phyloP scores from a whole-genome alignment of 805 yeast species.

The Metschnikowia continentalis region DNA sequence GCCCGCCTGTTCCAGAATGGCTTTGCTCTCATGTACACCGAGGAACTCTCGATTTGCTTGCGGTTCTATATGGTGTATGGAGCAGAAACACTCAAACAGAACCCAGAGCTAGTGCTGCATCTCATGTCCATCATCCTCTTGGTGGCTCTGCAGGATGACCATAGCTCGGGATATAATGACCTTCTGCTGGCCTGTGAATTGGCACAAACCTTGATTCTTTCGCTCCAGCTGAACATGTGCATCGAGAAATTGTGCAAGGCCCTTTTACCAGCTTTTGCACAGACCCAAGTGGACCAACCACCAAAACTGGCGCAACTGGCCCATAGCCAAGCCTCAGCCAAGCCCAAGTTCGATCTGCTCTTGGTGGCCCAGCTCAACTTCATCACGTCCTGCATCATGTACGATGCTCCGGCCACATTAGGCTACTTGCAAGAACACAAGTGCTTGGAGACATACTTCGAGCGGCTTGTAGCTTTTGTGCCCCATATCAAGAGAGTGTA shows the following conservation, averaged over 20 bases:
- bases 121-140: conserved; percentile 48
- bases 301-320: no score
- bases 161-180: conserved; percentile 49
- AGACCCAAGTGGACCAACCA: conserved; percentile 19
- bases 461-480: conserved; percentile 59
- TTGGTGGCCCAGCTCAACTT: conserved; percentile 55
- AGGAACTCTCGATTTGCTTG: conserved; percentile 69
- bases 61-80: conserved; percentile 64
- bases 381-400: conserved; percentile 58
- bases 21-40: conserved; percentile 62
- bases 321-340: no score
- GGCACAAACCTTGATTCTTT: conserved; percentile 58
- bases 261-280: conserved; percentile 36
- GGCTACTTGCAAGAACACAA: conserved; percentile 43
- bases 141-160: conserved; percentile 41
- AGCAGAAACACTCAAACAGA: conserved; percentile 36
- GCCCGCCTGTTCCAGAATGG: conserved; percentile 31
- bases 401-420: conserved; percentile 55
- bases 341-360: conserved; percentile 30
- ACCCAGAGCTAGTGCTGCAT: conserved; percentile 45
- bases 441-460: conserved; percentile 44
- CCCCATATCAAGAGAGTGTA: conserved; percentile 62
- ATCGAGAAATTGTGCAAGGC: conserved; percentile 44
- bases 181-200: conserved; percentile 56
- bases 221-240: conserved; percentile 49